A percentile compares a stretch with the other conserved stretches of the same genome.
These are phyloP conservation scores for Cochlearia excelsa DNA, from an alignment of 345 rosid species.

Conservation along the genomic window DNA sequence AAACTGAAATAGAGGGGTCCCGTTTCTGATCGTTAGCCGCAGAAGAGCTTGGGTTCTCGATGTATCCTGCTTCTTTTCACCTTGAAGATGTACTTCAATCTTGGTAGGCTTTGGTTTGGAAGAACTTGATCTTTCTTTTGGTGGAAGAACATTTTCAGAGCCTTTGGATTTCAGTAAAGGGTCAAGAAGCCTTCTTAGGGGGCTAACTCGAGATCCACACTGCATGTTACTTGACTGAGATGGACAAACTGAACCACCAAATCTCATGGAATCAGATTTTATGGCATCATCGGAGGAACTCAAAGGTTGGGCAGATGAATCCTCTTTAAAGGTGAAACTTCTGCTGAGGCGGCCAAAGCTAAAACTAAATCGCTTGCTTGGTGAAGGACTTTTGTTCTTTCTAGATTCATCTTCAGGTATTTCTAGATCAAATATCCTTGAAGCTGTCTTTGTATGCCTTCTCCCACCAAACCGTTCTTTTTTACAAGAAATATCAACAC, in stretches of 20 bases:
- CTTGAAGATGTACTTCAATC: conserved; percentile 15
- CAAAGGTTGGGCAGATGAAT: conserved; percentile 45
- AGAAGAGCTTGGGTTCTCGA: conserved; percentile 53
- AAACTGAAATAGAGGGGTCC: conserved; percentile 65
- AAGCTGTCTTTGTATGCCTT: conserved; percentile 33
- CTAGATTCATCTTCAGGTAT: conserved; percentile 33
- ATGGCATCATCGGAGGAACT: conserved; percentile 44
- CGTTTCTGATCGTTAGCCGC: conserved; percentile 59
- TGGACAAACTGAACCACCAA: conserved; percentile 37
- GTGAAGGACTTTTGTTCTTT: conserved; percentile 52
- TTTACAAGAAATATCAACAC: conserved; percentile 38
- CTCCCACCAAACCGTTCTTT: conserved; percentile 34
- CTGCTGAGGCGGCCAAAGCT: conserved; percentile 66
- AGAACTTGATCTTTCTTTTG: conserved; percentile 40
- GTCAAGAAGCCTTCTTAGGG: conserved; percentile 66
- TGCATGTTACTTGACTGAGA: conserved; percentile 40
- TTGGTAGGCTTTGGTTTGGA: conserved; percentile 29
- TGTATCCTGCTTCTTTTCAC: conserved; percentile 37
- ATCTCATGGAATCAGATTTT: conserved; percentile 55
- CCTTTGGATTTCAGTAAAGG: conserved; percentile 62
- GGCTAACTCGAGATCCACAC: conserved; percentile 60
- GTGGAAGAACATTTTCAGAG: conserved; percentile 42
- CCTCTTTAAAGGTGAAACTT: conserved; percentile 77
- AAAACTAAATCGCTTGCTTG: conserved; percentile 73
- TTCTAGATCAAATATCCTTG: conserved; percentile 46